Base-by-base conservation (phyloP, 2,329 filamentous ascomycete species). In the Stemphylium lycopersici region DNA sequence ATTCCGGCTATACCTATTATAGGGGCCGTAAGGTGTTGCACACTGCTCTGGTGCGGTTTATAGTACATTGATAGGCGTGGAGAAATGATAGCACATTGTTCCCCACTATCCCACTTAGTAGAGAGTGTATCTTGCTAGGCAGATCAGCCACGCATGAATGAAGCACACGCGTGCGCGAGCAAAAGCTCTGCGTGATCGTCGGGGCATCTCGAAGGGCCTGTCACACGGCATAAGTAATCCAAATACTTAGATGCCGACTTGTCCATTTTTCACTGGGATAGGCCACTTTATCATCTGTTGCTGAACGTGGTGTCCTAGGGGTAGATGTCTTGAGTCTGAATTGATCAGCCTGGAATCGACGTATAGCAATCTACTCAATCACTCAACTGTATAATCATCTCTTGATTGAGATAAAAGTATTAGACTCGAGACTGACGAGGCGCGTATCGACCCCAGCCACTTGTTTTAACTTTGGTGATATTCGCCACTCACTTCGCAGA, bases 361-460 rank as follows among this genome's bases (percentile, higher is more conserved):
- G 36, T n/a, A 4, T 7, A 32, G 33, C 22, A 22, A 31, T 20
- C n/a, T 11, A 11, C n/a, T 43, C n/a, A 5, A 15, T 20, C 29
- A 44, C 34, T 7, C n/a, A 12, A 32, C 18, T 32, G 6, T 36
- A 16, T 40, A 31, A 13, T 5, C 33, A 13, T 22, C 24, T 29
- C 8, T 10, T 24, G 16, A 37, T 18, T 7, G 12, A 33, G 29
- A 55, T 20, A 11, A 12, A 6, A 11, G 38, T 22, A 39, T 39
- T 34, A 38, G 43, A 55, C 47, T 55, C 47, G 52, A 43, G 46
- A 20, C 26, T 50, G 29, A 29, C 22, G 32, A 42, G 40, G n/a
- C 15, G 18, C 33, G 33, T 13, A 31, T n/a, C 40, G 24, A 39
- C 20, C 18, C 18, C 8, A 13, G 38, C 33, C 43, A 16, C 16